phyloP scores from a whole-genome alignment of 1,284 basidiomycete species.

The Athelia sp. region DNA sequence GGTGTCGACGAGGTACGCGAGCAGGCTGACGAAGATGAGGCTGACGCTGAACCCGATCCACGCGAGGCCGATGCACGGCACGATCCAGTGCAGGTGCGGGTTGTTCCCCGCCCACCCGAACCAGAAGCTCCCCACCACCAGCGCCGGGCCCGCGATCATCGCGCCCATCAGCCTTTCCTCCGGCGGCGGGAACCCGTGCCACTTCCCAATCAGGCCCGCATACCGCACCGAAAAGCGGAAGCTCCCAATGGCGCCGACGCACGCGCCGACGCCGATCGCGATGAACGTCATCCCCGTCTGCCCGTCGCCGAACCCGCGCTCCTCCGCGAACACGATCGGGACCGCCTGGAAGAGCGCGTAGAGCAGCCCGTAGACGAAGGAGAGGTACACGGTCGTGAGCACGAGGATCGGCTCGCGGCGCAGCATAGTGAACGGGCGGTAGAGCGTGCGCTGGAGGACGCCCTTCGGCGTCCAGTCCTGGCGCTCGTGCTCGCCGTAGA shows the following conservation, averaged over 20 bases:
- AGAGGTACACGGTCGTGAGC: slow-evolving; percentile 44
- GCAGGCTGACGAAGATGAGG: slow-evolving; percentile 26
- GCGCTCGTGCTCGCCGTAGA: slow-evolving; percentile 30
- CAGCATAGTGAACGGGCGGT: slow-evolving; percentile 41
- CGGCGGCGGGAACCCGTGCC: slow-evolving; percentile 54
- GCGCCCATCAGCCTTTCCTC: slow-evolving; percentile 46
- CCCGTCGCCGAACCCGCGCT: slow-evolving; percentile 23
- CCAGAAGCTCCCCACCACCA: slow-evolving; percentile 37
- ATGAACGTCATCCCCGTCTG: slow-evolving; percentile 32
- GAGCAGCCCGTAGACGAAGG: slow-evolving; percentile 41
- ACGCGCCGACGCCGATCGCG: slow-evolving; percentile 31
- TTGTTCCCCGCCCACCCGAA: slow-evolving; percentile 27
- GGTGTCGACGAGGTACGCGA: slow-evolving; percentile 51
- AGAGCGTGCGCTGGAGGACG: slow-evolving; percentile 31
- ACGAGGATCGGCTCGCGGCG: slow-evolving; percentile 41
- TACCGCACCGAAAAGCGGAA: slow-evolving; percentile 24
- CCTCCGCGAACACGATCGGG: slow-evolving; percentile 3
- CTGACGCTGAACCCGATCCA: slow-evolving; percentile 24
- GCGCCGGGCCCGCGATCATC: slow-evolving; percentile 35
- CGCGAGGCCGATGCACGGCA: slow-evolving; percentile 16
- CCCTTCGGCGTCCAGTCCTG: slow-evolving; percentile 19
- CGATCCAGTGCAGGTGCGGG: slow-evolving; percentile 20
- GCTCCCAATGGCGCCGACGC: slow-evolving; percentile 15
- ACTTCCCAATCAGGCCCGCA: slow-evolving; percentile 38
- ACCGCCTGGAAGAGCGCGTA: slow-evolving; percentile 23